Conservation (phyloP, 345 rosid species). For the Turnera subulata region DNA sequence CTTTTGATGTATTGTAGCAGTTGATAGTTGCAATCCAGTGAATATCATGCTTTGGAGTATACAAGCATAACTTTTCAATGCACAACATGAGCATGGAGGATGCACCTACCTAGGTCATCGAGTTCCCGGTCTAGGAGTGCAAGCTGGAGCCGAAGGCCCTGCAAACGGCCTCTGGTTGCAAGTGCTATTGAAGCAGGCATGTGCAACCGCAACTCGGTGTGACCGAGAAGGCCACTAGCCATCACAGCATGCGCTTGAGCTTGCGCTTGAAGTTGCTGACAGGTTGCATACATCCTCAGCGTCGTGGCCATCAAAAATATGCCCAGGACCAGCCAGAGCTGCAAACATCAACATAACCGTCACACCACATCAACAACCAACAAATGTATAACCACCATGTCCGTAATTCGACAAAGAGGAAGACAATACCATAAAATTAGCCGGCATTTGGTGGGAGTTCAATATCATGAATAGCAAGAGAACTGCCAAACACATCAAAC, state of each 20-base stretch:
- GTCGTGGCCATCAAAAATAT: slow-evolving; percentile 29
- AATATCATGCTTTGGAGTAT: no score
- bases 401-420: not conserved
- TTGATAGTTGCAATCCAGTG: no score
- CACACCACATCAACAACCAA: not conserved
- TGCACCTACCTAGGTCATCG: slow-evolving; percentile 23
- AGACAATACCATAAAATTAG: slow-evolving; percentile 21
- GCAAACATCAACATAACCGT: not conserved
- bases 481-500: slow-evolving; percentile 9
- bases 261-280: slow-evolving; percentile 33
- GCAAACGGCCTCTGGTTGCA: slow-evolving; percentile 29
- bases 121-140: slow-evolving; percentile 28
- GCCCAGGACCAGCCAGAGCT: slow-evolving; percentile 32
- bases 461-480: slow-evolving; percentile 26
- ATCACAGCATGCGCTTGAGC: slow-evolving; percentile 28
- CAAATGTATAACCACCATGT: not conserved
- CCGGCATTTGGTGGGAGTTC: slow-evolving; percentile 29
- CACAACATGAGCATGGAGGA: not conserved
- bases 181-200: slow-evolving; percentile 26
- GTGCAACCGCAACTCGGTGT: slow-evolving; percentile 26
- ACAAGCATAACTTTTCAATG: not conserved
- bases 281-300: slow-evolving; percentile 29
- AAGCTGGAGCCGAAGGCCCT: slow-evolving; percentile 32
- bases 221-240: slow-evolving; percentile 28
- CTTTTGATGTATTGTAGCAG: not conserved